These are phyloP conservation scores for Crithidia sp. DNA, from an alignment of 208 protist genomes.

Conservation along the genomic window DNA sequence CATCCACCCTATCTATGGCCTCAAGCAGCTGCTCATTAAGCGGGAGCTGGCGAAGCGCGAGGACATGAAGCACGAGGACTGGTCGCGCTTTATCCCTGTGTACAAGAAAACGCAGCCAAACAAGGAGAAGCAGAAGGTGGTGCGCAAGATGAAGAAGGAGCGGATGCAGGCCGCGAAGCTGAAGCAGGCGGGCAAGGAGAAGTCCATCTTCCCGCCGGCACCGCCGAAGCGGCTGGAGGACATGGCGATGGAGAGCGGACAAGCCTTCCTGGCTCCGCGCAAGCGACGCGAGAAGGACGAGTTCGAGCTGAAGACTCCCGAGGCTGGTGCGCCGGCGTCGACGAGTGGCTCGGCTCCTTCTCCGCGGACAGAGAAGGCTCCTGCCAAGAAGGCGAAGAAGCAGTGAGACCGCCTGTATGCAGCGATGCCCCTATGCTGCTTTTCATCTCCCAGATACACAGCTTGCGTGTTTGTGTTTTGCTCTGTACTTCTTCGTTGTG, in stretches of 20 bases:
- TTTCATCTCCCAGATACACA: not conserved
- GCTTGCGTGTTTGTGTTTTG: not conserved
- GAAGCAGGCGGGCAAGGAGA: conserved; percentile 77
- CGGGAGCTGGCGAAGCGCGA: conserved; percentile 97
- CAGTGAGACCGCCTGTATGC: not conserved
- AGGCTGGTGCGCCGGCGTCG: conserved; percentile 5
- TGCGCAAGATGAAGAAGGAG: conserved; percentile 91
- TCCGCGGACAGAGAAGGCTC: conserved; percentile 8
- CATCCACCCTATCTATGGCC: conserved; percentile 99
- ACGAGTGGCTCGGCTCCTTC: not conserved
- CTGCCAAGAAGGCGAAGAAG: conserved; percentile 13
- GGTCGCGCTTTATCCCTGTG: conserved; percentile 98
- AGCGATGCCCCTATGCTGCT: too few relatives aligned
- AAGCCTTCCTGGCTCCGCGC: conserved; percentile 81
- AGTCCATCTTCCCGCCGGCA: conserved; percentile 88
- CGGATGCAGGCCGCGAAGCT: conserved; percentile 55
- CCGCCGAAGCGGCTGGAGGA: conserved; percentile 90
- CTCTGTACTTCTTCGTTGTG: not conserved
- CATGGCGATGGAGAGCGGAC: conserved; percentile 91
- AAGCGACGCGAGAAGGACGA: conserved; percentile 68
- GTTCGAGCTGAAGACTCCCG: conserved; percentile 47
- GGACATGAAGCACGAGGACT: conserved; percentile 96
- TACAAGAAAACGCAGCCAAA: conserved; percentile 93
- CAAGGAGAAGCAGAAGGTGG: conserved; percentile 90
- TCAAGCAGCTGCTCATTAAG: conserved; percentile 99